Percentiles rank a stretch among this genome's conserved stretches.
Evolutionary conservation across 768 basidiomycete species (phyloP).

Genomic region (Scleroderma citrinum): DNA sequence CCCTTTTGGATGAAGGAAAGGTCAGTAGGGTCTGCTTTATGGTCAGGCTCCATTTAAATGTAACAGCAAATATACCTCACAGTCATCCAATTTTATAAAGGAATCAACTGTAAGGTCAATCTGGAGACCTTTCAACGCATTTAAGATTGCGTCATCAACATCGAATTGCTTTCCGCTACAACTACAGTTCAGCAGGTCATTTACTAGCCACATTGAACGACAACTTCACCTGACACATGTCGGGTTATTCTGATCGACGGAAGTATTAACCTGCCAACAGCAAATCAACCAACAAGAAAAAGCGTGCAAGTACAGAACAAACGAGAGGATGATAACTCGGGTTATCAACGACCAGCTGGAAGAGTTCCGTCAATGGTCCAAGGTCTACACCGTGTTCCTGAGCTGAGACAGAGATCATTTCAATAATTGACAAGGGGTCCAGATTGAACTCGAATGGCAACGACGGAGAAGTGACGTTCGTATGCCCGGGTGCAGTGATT

Average conservation of each 20-base stretch:
- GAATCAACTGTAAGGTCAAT: slow-evolving; percentile 54
- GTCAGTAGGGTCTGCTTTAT: slow-evolving; percentile 42
- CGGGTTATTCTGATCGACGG: slow-evolving; percentile 45
- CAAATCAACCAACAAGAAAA: not conserved
- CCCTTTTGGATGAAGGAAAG: slow-evolving; percentile 52
- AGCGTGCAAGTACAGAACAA: slow-evolving; percentile 2
- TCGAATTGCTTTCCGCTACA: slow-evolving; percentile 62
- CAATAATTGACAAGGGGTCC: slow-evolving; percentile 55
- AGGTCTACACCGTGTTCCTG: slow-evolving; percentile 50
- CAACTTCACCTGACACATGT: slow-evolving; percentile 51
- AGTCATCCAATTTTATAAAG: slow-evolving; percentile 59
- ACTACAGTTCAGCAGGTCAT: slow-evolving; percentile 5
- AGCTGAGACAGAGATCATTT: slow-evolving; percentile 45
- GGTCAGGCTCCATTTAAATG: slow-evolving; percentile 1
- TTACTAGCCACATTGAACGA: not conserved
- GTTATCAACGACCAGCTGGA: slow-evolving; percentile 47
- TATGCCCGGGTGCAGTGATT: slow-evolving; percentile 55
- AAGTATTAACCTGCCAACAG: slow-evolving; percentile 41
- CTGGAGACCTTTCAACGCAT: slow-evolving; percentile 52
- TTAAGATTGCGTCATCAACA: slow-evolving; percentile 52
- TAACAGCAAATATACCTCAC: slow-evolving; percentile 29
- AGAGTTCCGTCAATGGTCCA: slow-evolving; percentile 52
- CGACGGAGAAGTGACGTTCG: slow-evolving; percentile 46
- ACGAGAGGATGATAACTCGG: slow-evolving; percentile 50
- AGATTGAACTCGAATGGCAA: slow-evolving; percentile 62